Conservation (phyloP, 768 basidiomycete genomes). For the Amanita phalloides region DNA sequence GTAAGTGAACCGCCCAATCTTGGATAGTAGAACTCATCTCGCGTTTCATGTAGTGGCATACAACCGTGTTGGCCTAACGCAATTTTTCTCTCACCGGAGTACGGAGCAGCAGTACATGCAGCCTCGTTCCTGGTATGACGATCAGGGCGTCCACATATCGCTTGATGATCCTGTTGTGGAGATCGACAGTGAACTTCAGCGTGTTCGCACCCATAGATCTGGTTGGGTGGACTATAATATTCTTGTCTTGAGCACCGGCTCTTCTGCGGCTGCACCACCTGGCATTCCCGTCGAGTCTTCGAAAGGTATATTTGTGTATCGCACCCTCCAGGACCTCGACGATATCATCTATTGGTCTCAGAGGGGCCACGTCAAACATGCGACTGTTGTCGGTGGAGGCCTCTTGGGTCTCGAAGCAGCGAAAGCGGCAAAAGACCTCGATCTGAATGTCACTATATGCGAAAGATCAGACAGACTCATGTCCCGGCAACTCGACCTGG, state of each 20-base stretch:
- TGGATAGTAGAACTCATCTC: neutral
- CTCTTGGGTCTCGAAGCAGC: slow-evolving; percentile 67
- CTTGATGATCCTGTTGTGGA: slow-evolving; percentile 2
- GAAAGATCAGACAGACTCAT: slow-evolving; percentile 12
- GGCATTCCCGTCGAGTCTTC: slow-evolving; percentile 36
- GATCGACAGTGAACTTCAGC: neutral
- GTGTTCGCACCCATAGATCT: slow-evolving; percentile 12
- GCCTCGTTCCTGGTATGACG: slow-evolving; percentile 1
- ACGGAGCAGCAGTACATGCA: slow-evolving; percentile 2
- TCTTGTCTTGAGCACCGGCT: slow-evolving; percentile 63
- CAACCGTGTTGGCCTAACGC: slow-evolving; percentile 5
- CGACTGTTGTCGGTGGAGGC: slow-evolving; percentile 58
- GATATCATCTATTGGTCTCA: slow-evolving; percentile 51
- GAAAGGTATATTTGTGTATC: slow-evolving; percentile 60
- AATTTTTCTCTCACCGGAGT: slow-evolving; percentile 3
- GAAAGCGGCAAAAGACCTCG: slow-evolving; percentile 57
- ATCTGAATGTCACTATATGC: slow-evolving; percentile 14
- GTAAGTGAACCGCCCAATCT: neutral
- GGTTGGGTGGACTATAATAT: slow-evolving; percentile 42
- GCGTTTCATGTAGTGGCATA: neutral
- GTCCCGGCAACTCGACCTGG: slow-evolving; percentile 18
- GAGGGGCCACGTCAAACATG: slow-evolving; percentile 30
- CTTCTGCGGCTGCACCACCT: slow-evolving; percentile 49
- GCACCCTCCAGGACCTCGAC: slow-evolving; percentile 61
- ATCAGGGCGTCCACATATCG: neutral